phyloP scores from a whole-genome alignment of 345 rosid genomes.

The Trapa incisa region DNA sequence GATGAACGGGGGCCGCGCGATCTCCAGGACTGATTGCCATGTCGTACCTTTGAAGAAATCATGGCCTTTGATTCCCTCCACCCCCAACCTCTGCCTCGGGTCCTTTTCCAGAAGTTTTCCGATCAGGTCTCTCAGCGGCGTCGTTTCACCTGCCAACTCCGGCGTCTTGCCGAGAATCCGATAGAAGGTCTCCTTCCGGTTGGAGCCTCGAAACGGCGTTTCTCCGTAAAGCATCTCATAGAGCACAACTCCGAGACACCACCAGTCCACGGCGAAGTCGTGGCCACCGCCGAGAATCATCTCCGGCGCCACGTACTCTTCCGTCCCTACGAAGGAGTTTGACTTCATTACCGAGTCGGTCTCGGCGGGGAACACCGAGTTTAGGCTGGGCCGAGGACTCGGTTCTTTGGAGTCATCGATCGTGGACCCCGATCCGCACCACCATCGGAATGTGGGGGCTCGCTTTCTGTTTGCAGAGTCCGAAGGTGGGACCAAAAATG shows the following conservation, averaged over 20 bases:
- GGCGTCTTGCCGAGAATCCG: slow-evolving; percentile 41
- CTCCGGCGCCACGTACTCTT: slow-evolving; percentile 90
- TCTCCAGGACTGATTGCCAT: slow-evolving; percentile 40
- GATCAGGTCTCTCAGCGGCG: slow-evolving; percentile 58
- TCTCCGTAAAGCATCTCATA: slow-evolving; percentile 82
- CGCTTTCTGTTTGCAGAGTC: not conserved
- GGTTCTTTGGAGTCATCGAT: slow-evolving; percentile 17
- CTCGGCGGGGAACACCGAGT: slow-evolving; percentile 8
- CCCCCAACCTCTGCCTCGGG: slow-evolving; percentile 42
- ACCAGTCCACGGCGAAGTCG: slow-evolving; percentile 80
- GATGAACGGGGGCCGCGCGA: slow-evolving; percentile 61
- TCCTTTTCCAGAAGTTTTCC: slow-evolving; percentile 50
- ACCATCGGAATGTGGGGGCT: slow-evolving; percentile 15
- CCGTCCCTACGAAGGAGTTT: slow-evolving; percentile 90
- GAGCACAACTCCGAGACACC: slow-evolving; percentile 77
- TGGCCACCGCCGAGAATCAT: slow-evolving; percentile 63
- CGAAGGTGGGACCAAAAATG: not conserved
- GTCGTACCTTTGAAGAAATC: slow-evolving; percentile 45
- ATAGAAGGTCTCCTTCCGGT: slow-evolving; percentile 62
- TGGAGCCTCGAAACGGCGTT: slow-evolving; percentile 67
- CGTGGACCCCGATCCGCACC: slow-evolving; percentile 37
- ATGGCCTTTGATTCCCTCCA: slow-evolving; percentile 57
- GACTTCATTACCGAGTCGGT: slow-evolving; percentile 31
- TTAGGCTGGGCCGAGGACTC: slow-evolving; percentile 7
- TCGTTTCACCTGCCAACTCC: slow-evolving; percentile 53